Evolutionary conservation across 1,139 yeast species (phyloP).

Genomic region (Protomyces macrosporus): DNA sequence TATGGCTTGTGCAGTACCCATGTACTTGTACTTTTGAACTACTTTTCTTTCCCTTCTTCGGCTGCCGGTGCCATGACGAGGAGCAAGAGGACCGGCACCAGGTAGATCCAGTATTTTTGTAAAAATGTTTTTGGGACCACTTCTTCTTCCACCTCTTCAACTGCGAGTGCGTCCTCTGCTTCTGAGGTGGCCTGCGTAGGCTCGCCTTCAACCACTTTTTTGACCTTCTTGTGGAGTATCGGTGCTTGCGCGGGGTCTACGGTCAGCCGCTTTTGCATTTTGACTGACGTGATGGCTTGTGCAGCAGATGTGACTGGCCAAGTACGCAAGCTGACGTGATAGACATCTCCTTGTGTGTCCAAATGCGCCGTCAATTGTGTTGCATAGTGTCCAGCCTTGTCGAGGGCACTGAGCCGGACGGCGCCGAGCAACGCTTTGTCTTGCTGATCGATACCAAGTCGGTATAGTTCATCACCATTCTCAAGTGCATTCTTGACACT

Average conservation of each 20-base stretch:
- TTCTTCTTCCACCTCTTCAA: slow-evolving; percentile 13
- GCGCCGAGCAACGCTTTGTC: neutral
- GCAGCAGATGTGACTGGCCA: neutral
- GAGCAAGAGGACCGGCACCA: slow-evolving; percentile 6
- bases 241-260: neutral
- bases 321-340: neutral
- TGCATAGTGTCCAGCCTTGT: neutral
- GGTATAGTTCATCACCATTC: neutral
- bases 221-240: neutral
- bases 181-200: neutral
- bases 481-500: slow-evolving; percentile 22
- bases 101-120: slow-evolving; percentile 25
- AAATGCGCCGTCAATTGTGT: neutral
- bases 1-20: neutral
- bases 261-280: neutral
- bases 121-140: slow-evolving; percentile 9
- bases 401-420: neutral
- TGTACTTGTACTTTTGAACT: neutral
- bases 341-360: slow-evolving; percentile 7
- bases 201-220: neutral
- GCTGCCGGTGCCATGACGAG: slow-evolving; percentile 1
- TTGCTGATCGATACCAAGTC: slow-evolving; percentile 5
- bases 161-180: neutral
- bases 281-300: neutral
- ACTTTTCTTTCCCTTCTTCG: neutral